Percentiles rank a stretch among this genome's conserved stretches.
These are phyloP conservation scores for Fraxinus albicans DNA, from an alignment of 305 asterid species.

Conservation along the genomic window DNA sequence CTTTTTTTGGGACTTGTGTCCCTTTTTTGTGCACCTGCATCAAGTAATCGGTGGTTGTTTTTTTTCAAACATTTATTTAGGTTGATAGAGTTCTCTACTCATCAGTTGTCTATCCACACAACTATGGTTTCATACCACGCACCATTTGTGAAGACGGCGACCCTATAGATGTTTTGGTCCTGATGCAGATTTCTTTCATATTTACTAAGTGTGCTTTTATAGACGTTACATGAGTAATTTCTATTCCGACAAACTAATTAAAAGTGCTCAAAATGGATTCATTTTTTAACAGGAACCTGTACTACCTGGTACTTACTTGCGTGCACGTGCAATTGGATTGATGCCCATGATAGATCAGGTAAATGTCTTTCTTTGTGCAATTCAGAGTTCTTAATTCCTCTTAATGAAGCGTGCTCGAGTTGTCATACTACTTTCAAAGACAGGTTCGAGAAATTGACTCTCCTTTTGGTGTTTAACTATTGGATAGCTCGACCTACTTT, in stretches of 20 bases:
- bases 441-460: not conserved
- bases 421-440: not conserved
- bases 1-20: not conserved
- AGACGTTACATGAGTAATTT: not conserved
- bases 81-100: conserved; percentile 91
- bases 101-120: conserved; percentile 90
- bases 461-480: not conserved
- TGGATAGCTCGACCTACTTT: not conserved
- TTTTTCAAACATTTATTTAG: conserved; percentile 28
- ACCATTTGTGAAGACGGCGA: conserved; percentile 88
- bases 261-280: not conserved
- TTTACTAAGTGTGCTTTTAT: not conserved
- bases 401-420: not conserved
- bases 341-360: conserved; percentile 99
- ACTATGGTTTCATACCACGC: conserved; percentile 86
- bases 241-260: not conserved
- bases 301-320: conserved; percentile 75
- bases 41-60: not conserved
- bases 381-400: not conserved
- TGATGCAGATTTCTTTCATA: conserved; percentile 69
- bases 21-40: not conserved
- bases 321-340: conserved; percentile 92
- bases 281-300: conserved; percentile 66
- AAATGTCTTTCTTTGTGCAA: not conserved
- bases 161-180: conserved; percentile 83